Percentiles rank a stretch among this genome's conserved stretches.
phyloP scores from a whole-genome alignment of 2,329 filamentous ascomycete genomes.

The Trichoderma oligosporum region DNA sequence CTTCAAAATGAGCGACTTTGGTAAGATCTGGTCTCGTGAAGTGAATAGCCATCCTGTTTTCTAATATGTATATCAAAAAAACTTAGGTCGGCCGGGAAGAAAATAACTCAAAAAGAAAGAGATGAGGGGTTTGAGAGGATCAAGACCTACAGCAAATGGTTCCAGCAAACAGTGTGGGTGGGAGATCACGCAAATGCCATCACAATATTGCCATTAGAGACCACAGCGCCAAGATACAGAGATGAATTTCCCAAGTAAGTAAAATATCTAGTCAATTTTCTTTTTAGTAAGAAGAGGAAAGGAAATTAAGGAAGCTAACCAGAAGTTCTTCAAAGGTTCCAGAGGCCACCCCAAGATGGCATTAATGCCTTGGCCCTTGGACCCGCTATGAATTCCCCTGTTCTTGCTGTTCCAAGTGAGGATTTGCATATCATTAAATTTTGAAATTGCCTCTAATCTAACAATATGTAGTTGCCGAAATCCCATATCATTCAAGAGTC shows the following conservation, averaged over 20 bases:
- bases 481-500: background rate
- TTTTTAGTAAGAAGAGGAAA: too few species aligned
- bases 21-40: background rate
- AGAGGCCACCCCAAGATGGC: background rate
- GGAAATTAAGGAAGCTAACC: background rate
- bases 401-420: background rate
- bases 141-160: background rate
- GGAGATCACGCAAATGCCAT: background rate
- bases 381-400: background rate
- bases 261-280: background rate
- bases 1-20: background rate
- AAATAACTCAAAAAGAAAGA: background rate
- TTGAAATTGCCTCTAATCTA: background rate
- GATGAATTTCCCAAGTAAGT: conserved; percentile 1
- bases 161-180: background rate
- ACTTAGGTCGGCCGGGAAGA: background rate
- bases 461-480: background rate
- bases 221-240: background rate
- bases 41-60: background rate
- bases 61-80: background rate
- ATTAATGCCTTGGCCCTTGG: background rate
- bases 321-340: background rate
- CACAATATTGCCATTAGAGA: background rate
- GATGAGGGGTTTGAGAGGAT: background rate
- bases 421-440: background rate